A percentile compares a stretch with the other conserved stretches of the same genome.
phyloP scores from a whole-genome alignment of 108 stramenopile species.

The Pseudonitzschia delicatissima region DNA sequence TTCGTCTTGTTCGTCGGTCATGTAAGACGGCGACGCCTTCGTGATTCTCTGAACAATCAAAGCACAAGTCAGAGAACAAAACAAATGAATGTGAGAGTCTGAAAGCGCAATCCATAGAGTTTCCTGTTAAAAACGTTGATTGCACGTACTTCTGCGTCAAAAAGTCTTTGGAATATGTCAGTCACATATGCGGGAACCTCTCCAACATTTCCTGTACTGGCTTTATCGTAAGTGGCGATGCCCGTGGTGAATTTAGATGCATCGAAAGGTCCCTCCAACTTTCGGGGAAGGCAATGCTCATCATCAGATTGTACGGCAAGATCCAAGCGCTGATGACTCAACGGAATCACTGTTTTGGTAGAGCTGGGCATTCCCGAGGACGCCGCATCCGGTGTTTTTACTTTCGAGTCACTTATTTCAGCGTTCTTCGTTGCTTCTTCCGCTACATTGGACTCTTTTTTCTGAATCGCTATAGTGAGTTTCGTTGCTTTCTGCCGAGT shows the following conservation, averaged over 20 bases:
- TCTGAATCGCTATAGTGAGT: not conserved
- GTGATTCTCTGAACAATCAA: not conserved
- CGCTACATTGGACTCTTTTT: not conserved
- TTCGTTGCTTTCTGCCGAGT: not conserved
- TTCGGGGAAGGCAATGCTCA: slow-evolving; percentile 3
- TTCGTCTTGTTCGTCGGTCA: slow-evolving; percentile 64
- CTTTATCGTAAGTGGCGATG: slow-evolving; percentile 33
- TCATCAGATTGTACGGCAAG: slow-evolving; percentile 2
- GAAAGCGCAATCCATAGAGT: too few relatives aligned
- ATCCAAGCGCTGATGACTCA: slow-evolving; percentile 11
- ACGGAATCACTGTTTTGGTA: not conserved
- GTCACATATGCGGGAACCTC: slow-evolving; percentile 64
- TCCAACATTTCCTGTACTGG: slow-evolving; percentile 22
- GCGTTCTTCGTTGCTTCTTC: not conserved
- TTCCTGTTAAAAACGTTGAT: not conserved
- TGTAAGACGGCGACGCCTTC: slow-evolving; percentile 7
- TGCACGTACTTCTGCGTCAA: slow-evolving; percentile 62
- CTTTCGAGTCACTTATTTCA: not conserved
- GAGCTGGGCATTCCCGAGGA: not conserved
- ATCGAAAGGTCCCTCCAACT: slow-evolving; percentile 30
- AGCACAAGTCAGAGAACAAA: not conserved
- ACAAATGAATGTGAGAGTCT: not conserved
- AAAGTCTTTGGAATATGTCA: slow-evolving; percentile 82
- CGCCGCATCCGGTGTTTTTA: not conserved
- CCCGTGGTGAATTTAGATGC: slow-evolving; percentile 29